Evolutionary conservation across 176 grass and related monocot species (phyloP).

Genomic region (Hsuehochloa calcarea): DNA sequence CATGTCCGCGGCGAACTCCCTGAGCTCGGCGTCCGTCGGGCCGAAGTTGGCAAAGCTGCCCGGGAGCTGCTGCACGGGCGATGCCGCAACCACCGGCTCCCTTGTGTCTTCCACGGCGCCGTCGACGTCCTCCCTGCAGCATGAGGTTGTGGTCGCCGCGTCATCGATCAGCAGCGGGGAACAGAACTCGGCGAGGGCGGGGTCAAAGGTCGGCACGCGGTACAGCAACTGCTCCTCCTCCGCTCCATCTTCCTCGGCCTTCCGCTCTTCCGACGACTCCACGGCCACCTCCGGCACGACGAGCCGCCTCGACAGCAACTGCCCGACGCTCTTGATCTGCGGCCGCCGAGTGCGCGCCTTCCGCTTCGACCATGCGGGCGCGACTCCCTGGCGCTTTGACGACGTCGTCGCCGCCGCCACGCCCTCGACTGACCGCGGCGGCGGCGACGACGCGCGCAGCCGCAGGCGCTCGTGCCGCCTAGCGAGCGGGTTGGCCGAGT

Average conservation of each 20-base stretch:
- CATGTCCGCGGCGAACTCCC: conserved; percentile 92
- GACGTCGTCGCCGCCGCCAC: neutral
- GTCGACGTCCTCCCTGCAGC: conserved; percentile 15
- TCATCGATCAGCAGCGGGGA: conserved; percentile 50
- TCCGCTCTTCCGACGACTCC: conserved; percentile 53
- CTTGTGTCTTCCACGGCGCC: conserved; percentile 11
- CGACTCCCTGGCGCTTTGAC: conserved; percentile 20
- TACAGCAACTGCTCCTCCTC: conserved; percentile 62
- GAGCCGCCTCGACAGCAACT: conserved; percentile 38
- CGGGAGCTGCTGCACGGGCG: conserved; percentile 47
- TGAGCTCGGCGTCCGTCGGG: conserved; percentile 70
- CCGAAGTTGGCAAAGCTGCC: conserved; percentile 34
- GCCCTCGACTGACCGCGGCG: neutral
- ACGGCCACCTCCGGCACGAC: conserved; percentile 50
- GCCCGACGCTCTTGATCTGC: conserved; percentile 38
- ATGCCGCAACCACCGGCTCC: neutral
- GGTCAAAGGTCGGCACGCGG: conserved; percentile 66
- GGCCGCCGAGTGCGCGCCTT: conserved; percentile 74
- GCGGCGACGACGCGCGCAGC: conserved; percentile 28
- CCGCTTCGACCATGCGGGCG: conserved; percentile 63
- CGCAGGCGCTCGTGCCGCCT: conserved; percentile 73
- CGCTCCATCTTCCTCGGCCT: conserved; percentile 25
- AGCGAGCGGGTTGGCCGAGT: conserved; percentile 82
- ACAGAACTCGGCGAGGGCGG: conserved; percentile 60
- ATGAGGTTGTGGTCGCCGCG: neutral